Conservation (phyloP, 78 protist genomes). For the Cavenderia fasciculata region DNA sequence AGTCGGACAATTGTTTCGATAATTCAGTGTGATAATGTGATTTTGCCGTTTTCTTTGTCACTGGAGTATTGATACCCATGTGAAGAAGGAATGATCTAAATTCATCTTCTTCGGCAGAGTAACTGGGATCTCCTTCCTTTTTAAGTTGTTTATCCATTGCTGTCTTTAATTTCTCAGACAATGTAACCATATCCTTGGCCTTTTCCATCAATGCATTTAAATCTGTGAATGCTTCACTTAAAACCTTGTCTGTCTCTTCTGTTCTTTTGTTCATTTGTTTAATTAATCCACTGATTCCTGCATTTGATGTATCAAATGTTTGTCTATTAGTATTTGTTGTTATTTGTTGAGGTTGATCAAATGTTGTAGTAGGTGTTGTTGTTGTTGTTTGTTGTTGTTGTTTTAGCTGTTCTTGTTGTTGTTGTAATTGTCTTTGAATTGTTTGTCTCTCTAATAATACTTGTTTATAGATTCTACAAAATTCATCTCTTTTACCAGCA, state of each 20-base stretch:
- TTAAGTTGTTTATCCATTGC: conserved; percentile 36
- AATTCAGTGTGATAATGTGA: conserved; percentile 60
- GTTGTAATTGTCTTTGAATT: neutral
- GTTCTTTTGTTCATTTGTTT: conserved; percentile 51
- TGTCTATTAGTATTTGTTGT: neutral
- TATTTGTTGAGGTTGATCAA: neutral
- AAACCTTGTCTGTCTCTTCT: conserved; percentile 32
- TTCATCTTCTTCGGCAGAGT: conserved; percentile 33
- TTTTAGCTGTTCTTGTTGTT: conserved; percentile 24
- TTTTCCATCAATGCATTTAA: conserved; percentile 67
- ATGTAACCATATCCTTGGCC: conserved; percentile 75
- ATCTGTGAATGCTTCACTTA: conserved; percentile 67
- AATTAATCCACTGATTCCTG: conserved; percentile 68
- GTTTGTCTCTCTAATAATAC: neutral
- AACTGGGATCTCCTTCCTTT: neutral
- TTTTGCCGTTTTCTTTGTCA: conserved; percentile 70
- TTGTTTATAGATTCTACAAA: conserved; percentile 13
- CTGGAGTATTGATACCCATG: conserved; percentile 78
- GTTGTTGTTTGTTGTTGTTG: conserved; percentile 24
- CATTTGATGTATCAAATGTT: conserved; percentile 39
- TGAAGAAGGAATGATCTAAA: conserved; percentile 39
- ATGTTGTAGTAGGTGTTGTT: conserved; percentile 29
- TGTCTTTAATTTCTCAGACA: conserved; percentile 25
- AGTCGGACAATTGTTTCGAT: conserved; percentile 60
- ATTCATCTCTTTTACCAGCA: conserved; percentile 45